Evolutionary conservation across 2,329 filamentous ascomycete species (phyloP), one percentile per base, ranked within the genome.

Genomic region (Parasarocladium wereldwijsianum): DNA sequence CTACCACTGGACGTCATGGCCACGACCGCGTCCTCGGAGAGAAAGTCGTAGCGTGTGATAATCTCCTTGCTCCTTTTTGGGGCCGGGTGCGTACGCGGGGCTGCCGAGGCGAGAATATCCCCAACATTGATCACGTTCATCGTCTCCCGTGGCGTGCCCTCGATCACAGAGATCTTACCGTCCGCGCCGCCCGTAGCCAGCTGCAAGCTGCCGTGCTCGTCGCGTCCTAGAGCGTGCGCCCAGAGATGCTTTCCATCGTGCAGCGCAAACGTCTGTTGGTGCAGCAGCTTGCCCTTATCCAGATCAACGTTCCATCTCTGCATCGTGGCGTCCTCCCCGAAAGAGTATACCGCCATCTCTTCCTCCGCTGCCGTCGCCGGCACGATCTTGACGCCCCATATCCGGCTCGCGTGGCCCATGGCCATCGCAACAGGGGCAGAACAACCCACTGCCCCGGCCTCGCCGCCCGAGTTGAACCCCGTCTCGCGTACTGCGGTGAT

Each of bases 191-290:
- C 90, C 2, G 81, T 85, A 4, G 70, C 74, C 13, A 84, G 50
- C 10, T 16, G 13, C 2, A 64, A 37, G 1, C 59, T 49, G 10
- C 49, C 40, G 1, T 46, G 41, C 2, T 44, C 40, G 35, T 39
- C 35, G 17, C 33, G 33, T 3, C 50, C 40, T 6, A 65, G 36
- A 9, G 69, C 70, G 21, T 74, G 63, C 0, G 85, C 76, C 86
- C 87, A 96, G 6, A 96, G 74, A 46, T 94, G 85, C 51, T 94
- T 98, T 6, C 90, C 90, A 19, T 61, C 64, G 46, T 96, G 86
- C 35, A 73, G 68, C 3, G 67, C 61, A 29, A 71, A 66, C 6
- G 65, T 70, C 2, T 62, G 57, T 2, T 62, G 45, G 29, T 79
- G 66, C 9, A 51, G 50, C 24, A 84, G 47, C 5, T 40, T 51